Evolutionary conservation across 1,139 yeast genomes (phyloP).

Genomic region (Wickerhamomyces sp.): DNA sequence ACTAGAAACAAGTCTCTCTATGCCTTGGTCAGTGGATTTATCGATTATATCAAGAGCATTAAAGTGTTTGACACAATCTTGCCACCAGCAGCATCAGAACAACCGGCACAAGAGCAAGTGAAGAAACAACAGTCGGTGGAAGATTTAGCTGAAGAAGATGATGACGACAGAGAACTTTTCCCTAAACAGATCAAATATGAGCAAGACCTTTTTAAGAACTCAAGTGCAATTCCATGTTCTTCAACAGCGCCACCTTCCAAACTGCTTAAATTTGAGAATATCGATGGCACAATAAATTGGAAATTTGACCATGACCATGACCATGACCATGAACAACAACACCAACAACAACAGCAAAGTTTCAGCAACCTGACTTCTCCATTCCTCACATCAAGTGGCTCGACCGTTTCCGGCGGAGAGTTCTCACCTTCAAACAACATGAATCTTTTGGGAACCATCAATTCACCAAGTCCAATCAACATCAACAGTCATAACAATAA

Average conservation of each 20-base stretch:
- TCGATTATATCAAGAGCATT: neutral
- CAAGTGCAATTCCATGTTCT: constrained; percentile 34
- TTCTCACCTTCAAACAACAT: constrained; percentile 12
- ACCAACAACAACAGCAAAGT: no score
- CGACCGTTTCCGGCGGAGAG: constrained; percentile 11
- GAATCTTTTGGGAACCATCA: constrained; percentile 5
- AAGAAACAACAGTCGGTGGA: no score
- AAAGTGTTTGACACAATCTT: constrained; percentile 1
- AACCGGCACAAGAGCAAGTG: neutral
- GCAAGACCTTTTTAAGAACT: constrained; percentile 6
- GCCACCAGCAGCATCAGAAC: neutral
- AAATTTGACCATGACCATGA: constrained; percentile 35
- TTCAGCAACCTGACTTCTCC: constrained; percentile 15
- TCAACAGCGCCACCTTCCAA: constrained; percentile 40
- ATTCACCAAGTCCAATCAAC: constrained; percentile 15
- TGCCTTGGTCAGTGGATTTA: neutral
- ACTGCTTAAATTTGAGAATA: constrained; percentile 46
- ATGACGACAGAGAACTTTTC: constrained; percentile 13
- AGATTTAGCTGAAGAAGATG: no score
- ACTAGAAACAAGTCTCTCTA: neutral
- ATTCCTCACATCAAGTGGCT: constrained; percentile 15
- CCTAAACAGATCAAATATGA: constrained; percentile 17
- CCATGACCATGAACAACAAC: constrained; percentile 1
- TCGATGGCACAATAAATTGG: constrained; percentile 56
- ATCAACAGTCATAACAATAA: constrained; percentile 2